A percentile compares a stretch with the other conserved stretches of the same genome.
Conservation (phyloP, 2,329 filamentous ascomycete genomes). For the Aotearoamyces nothofagi region DNA sequence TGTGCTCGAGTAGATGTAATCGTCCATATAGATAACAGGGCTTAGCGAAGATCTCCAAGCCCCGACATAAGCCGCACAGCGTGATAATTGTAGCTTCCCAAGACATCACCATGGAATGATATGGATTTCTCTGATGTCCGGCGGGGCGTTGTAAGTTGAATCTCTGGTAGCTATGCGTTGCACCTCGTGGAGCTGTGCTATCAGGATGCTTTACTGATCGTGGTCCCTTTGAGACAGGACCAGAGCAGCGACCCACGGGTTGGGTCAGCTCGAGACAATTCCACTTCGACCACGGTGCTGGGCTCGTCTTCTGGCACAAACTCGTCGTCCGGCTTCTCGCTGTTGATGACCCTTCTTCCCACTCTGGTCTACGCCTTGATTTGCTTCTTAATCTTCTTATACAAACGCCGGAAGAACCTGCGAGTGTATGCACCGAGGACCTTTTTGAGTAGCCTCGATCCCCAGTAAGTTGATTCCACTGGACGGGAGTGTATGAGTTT, state of each 20-base stretch:
- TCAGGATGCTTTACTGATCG: too few species aligned
- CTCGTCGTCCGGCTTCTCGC: slow-evolving; percentile 24
- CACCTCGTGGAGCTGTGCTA: too few species aligned
- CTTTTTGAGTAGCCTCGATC: slow-evolving; percentile 30
- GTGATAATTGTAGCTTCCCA: too few species aligned
- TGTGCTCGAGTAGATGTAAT: too few species aligned
- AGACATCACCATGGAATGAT: too few species aligned
- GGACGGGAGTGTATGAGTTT: too few species aligned
- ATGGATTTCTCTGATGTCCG: too few species aligned
- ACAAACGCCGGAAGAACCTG: slow-evolving; percentile 29
- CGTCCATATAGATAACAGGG: too few species aligned
- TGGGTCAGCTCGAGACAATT: slow-evolving; percentile 27
- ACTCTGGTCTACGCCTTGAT: slow-evolving; percentile 30
- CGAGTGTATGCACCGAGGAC: slow-evolving; percentile 41
- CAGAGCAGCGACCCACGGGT: slow-evolving; percentile 22
- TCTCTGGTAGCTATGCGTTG: too few species aligned
- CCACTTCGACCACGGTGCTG: slow-evolving; percentile 23
- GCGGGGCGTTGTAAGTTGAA: too few species aligned
- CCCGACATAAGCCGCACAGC: too few species aligned
- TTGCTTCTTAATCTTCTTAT: slow-evolving; percentile 35
- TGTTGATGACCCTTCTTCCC: slow-evolving; percentile 37
- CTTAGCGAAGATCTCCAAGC: too few species aligned
- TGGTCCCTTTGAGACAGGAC: not conserved
- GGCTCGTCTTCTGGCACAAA: slow-evolving; percentile 21
- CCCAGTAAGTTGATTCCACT: slow-evolving; percentile 34